These are phyloP conservation scores for Populus simonii DNA, from an alignment of 345 rosid genomes.

Conservation along the genomic window DNA sequence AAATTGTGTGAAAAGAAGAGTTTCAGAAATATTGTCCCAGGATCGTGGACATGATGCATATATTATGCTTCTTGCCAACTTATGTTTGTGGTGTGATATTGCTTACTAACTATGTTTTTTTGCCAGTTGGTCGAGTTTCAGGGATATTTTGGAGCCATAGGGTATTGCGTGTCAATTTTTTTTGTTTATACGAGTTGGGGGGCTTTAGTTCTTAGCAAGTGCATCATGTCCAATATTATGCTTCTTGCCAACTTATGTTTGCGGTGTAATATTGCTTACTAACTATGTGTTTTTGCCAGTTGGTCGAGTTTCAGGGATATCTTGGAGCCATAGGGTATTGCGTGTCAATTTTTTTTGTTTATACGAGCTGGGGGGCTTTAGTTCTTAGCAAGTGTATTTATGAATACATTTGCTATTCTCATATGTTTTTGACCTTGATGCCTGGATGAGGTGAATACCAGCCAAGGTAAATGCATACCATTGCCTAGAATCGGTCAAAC, in stretches of 20 bases:
- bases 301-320: slow-evolving; percentile 9
- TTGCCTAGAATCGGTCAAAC: not conserved
- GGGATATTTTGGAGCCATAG: not conserved
- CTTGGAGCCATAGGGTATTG: not conserved
- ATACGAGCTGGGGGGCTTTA: not conserved
- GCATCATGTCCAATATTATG: not conserved
- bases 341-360: not conserved
- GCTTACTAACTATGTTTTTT: not conserved
- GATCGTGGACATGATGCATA: slow-evolving; percentile 13
- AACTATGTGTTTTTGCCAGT: not conserved
- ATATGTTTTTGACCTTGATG: not conserved
- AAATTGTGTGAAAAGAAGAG: slow-evolving; percentile 46
- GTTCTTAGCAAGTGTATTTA: too few species aligned
- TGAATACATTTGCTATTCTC: not conserved
- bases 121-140: slow-evolving; percentile 7
- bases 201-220: too few species aligned
- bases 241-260: not conserved
- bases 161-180: too few species aligned
- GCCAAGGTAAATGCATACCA: not conserved
- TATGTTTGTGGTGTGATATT: not conserved
- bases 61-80: not conserved
- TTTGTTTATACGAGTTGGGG: not conserved
- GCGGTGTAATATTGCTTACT: not conserved
- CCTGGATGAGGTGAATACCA: not conserved
- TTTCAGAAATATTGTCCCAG: slow-evolving; percentile 18